These are phyloP conservation scores for Torulaspora franciscae DNA, from an alignment of 805 yeast genomes.

Conservation along the genomic window DNA sequence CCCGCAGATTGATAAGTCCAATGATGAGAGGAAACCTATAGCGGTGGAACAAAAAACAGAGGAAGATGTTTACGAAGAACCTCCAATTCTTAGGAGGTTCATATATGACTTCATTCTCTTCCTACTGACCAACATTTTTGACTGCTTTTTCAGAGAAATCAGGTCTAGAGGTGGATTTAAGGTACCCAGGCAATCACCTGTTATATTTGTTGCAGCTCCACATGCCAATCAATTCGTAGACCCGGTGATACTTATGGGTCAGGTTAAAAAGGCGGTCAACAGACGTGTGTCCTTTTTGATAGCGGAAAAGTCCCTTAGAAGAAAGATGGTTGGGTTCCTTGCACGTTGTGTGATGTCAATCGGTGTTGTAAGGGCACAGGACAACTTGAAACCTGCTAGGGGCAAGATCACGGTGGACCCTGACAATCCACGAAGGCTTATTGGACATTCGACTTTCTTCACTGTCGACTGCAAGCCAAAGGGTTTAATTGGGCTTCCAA, in stretches of 20 bases:
- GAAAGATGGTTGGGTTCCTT: conserved; percentile 65
- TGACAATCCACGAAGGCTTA: conserved; percentile 48
- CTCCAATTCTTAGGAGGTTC: conserved; percentile 37
- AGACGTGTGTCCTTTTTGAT: conserved; percentile 75
- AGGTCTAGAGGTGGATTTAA: conserved; percentile 81
- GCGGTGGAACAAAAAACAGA: not conserved
- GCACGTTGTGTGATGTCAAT: conserved; percentile 75
- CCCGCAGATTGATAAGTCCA: not conserved
- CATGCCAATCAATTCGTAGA: conserved; percentile 90
- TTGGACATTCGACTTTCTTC: conserved; percentile 67
- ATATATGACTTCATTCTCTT: conserved; percentile 51
- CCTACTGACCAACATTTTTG: conserved; percentile 46
- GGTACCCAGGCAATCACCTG: conserved; percentile 68
- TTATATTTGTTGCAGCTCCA: conserved; percentile 92
- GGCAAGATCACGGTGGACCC: conserved; percentile 62
- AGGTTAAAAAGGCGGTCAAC: conserved; percentile 60
- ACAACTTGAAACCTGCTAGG: conserved; percentile 58
- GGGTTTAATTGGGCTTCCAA: conserved; percentile 74
- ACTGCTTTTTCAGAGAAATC: conserved; percentile 82
- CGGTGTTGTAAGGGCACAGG: conserved; percentile 92
- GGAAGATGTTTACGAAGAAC: conserved; percentile 34
- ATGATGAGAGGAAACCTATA: not conserved
- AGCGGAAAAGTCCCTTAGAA: conserved; percentile 72
- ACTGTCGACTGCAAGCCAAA: conserved; percentile 51
- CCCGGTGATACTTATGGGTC: conserved; percentile 78